A percentile compares a stretch with the other conserved stretches of the same genome.
Evolutionary conservation across 352 stramenopile genomes (phyloP).

Genomic region (Peronospora belbahrii): DNA sequence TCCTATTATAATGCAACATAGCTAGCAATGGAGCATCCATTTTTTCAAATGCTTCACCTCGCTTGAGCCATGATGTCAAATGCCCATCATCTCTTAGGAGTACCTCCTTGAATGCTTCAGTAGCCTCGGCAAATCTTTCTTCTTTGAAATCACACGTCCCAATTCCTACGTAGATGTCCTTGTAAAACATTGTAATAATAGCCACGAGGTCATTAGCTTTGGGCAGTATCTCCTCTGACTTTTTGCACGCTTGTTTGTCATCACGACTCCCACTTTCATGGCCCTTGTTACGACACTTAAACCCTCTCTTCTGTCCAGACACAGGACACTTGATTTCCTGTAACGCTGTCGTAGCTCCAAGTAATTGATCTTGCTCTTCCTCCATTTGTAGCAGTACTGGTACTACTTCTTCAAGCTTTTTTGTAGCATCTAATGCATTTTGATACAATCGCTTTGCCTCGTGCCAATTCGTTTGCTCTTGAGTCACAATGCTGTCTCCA

Average conservation of each 20-base stretch:
- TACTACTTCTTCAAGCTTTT: conserved; percentile 33
- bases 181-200: conserved; percentile 61
- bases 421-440: conserved; percentile 22
- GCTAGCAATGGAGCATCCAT: conserved; percentile 54
- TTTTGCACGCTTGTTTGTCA: conserved; percentile 9
- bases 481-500: conserved; percentile 27
- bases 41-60: conserved; percentile 45
- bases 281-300: too few species aligned
- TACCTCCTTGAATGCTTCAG: conserved; percentile 65
- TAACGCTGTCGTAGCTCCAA: too few species aligned
- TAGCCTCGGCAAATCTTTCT: conserved; percentile 27
- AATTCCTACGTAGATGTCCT: conserved; percentile 53
- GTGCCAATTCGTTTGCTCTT: background rate
- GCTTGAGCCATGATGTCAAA: conserved; percentile 39
- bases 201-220: conserved; percentile 44
- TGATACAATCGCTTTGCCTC: conserved; percentile 26
- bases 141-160: conserved; percentile 32
- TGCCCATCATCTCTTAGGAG: conserved; percentile 45
- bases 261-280: conserved; percentile 8
- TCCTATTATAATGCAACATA: conserved; percentile 62
- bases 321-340: too few species aligned
- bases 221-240: conserved; percentile 12
- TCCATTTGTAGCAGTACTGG: conserved; percentile 31
- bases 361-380: background rate
- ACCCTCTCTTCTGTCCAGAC: too few species aligned